Conservation (phyloP, 148 eudicot species). For the Suaeda aralocaspica region DNA sequence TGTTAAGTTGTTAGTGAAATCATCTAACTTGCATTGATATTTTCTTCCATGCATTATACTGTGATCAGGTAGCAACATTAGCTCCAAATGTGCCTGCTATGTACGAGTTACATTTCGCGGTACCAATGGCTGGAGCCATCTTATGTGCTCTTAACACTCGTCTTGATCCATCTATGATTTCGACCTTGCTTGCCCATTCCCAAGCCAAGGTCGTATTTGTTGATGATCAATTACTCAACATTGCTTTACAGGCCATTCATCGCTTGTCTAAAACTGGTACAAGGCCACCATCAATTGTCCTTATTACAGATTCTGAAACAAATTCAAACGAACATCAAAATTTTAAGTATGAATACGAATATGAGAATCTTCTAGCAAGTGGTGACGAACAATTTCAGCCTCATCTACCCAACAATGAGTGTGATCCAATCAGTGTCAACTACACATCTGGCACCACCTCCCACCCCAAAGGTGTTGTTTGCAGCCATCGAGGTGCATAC, state of each 20-base stretch:
- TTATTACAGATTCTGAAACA: conserved; percentile 29
- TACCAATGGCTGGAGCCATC: conserved; percentile 62
- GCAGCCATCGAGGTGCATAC: conserved; percentile 63
- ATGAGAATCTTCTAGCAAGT: conserved; percentile 33
- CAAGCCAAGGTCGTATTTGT: conserved; percentile 52
- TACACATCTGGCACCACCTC: conserved; percentile 82
- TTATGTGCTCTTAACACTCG: conserved; percentile 55
- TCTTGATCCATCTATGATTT: conserved; percentile 42
- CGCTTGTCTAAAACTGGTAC: conserved; percentile 25
- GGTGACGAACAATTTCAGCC: conserved; percentile 41
- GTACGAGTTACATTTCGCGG: conserved; percentile 67
- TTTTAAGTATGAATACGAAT: conserved; percentile 36
- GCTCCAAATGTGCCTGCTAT: conserved; percentile 65
- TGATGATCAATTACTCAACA: conserved; percentile 36
- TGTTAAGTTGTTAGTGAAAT: too few species aligned
- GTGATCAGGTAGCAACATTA: conserved; percentile 50
- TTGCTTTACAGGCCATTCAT: conserved; percentile 40
- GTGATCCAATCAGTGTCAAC: conserved; percentile 55
- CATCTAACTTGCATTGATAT: too few species aligned
- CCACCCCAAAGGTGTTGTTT: conserved; percentile 63
- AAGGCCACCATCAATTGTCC: conserved; percentile 34
- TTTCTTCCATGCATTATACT: too few species aligned
- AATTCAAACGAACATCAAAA: background rate
- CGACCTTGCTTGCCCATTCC: conserved; percentile 45
- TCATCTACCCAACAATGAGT: conserved; percentile 41